These are phyloP conservation scores for Mariannaea elegans DNA, from an alignment of 2,329 filamentous ascomycete genomes.

Conservation along the genomic window DNA sequence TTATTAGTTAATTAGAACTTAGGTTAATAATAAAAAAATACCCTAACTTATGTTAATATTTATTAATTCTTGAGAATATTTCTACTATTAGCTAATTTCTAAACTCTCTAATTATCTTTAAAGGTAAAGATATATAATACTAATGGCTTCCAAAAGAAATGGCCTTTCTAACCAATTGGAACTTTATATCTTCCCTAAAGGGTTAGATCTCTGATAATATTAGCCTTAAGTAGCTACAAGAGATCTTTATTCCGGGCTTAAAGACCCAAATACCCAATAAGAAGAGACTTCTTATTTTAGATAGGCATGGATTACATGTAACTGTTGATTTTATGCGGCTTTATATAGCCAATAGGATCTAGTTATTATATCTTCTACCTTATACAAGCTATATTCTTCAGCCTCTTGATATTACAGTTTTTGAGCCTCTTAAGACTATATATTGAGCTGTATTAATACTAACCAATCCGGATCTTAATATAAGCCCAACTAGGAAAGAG, in stretches of 20 bases:
- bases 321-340: background rate
- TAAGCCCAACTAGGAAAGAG: constrained; percentile 1
- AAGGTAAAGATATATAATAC: background rate
- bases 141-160: background rate
- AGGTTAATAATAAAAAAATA: background rate
- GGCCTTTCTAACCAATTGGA: background rate
- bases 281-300: background rate
- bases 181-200: background rate
- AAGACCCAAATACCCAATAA: background rate
- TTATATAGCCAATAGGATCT: too few relatives aligned
- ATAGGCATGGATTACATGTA: background rate
- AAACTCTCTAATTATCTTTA: too few relatives aligned
- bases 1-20: background rate
- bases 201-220: background rate
- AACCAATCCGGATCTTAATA: background rate
- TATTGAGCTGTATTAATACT: background rate
- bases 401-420: too few relatives aligned
- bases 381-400: background rate
- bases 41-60: background rate
- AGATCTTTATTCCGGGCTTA: background rate
- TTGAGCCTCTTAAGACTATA: too few relatives aligned
- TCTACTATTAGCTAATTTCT: background rate
- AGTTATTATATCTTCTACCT: background rate
- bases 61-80: background rate
- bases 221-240: background rate